Conservation (phyloP, 129 eudicot genomes). For the Tagetes erecta region DNA sequence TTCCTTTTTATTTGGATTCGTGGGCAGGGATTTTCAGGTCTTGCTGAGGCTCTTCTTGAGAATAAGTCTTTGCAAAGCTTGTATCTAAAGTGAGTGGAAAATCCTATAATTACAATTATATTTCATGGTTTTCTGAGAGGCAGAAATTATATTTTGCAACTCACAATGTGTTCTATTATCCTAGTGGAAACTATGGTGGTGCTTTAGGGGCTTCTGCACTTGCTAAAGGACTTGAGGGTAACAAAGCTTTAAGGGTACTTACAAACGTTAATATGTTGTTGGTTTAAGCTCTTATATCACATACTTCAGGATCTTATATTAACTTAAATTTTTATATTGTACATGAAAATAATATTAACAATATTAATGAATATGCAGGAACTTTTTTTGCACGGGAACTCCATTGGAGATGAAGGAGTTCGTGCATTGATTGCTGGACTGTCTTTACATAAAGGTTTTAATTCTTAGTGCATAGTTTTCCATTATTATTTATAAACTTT, state of each 20-base stretch:
- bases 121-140: constrained; percentile 6
- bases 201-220: constrained; percentile 87
- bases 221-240: constrained; percentile 92
- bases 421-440: constrained; percentile 82
- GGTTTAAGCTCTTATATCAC: constrained; percentile 11
- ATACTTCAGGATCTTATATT: constrained; percentile 15
- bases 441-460: constrained; percentile 64
- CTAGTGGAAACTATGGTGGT: constrained; percentile 97
- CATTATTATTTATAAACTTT: not conserved
- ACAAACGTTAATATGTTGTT: not conserved
- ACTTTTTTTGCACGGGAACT: constrained; percentile 82
- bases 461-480: constrained; percentile 10
- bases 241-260: constrained; percentile 85
- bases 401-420: constrained; percentile 93
- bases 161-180: constrained; percentile 21
- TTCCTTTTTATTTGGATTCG: constrained; percentile 41
- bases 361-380: constrained; percentile 47
- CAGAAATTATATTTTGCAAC: constrained; percentile 2
- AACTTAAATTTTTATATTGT: constrained; percentile 10
- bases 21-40: constrained; percentile 96
- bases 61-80: constrained; percentile 58
- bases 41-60: constrained; percentile 82
- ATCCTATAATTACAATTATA: not conserved
- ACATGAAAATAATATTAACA: constrained; percentile 9
- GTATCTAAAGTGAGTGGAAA: constrained; percentile 70